phyloP scores from a whole-genome alignment of 129 eudicot genomes.

The carrot (Daucus carota) region DNA sequence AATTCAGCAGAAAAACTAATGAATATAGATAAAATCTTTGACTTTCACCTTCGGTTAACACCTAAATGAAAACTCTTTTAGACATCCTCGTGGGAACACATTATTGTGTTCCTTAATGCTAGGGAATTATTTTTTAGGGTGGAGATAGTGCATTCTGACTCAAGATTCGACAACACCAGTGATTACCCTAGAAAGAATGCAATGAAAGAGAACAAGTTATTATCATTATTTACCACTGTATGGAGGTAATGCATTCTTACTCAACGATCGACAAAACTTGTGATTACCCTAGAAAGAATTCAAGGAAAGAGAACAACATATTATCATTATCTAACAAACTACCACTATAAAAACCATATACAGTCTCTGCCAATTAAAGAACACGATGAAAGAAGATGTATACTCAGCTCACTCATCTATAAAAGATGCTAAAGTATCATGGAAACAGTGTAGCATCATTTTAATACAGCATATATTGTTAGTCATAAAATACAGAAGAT shows the following conservation, averaged over 20 bases:
- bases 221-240: neutral
- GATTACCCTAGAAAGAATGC: neutral
- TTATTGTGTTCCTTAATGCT: neutral
- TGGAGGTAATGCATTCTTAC: neutral
- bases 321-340: neutral
- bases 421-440: neutral
- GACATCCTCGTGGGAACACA: neutral
- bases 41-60: neutral
- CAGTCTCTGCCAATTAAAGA: neutral
- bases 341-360: neutral
- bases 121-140: neutral
- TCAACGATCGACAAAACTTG: neutral
- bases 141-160: neutral
- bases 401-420: neutral
- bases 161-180: neutral
- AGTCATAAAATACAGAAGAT: conserved; percentile 2
- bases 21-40: neutral
- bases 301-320: neutral
- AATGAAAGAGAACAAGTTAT: neutral
- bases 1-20: neutral
- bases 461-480: neutral
- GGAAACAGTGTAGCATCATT: neutral
- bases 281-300: neutral
- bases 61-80: neutral
- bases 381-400: neutral